Conservation (phyloP, 2,329 filamentous ascomycete species). For the Talaromyces sp. region DNA sequence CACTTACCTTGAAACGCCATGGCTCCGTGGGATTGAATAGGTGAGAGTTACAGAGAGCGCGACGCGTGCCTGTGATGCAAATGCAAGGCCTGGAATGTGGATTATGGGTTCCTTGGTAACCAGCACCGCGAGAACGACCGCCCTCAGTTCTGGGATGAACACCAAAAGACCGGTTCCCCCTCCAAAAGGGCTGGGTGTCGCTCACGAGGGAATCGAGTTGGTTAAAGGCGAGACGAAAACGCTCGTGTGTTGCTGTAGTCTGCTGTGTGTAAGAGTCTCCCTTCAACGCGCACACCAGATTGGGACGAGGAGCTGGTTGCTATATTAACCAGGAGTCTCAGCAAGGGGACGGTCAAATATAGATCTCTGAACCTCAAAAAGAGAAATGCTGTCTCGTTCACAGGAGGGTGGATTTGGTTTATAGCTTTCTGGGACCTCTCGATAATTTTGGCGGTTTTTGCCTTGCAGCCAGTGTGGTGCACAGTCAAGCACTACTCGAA, state of each 20-base stretch:
- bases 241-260: constrained; percentile 19
- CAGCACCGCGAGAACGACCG: constrained; percentile 30
- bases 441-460: constrained; percentile 6
- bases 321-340: constrained; percentile 21
- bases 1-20: constrained; percentile 43
- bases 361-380: constrained; percentile 12
- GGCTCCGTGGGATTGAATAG: constrained; percentile 30
- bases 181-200: constrained; percentile 18
- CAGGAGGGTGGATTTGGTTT: constrained; percentile 24
- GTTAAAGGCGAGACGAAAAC: constrained; percentile 15
- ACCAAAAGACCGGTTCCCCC: constrained; percentile 11
- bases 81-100: constrained; percentile 46
- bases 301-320: constrained; percentile 18
- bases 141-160: constrained; percentile 21
- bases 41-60: constrained; percentile 28
- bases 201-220: constrained; percentile 20
- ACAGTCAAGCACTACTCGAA: constrained; percentile 18
- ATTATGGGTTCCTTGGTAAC: constrained; percentile 41
- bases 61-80: constrained; percentile 38
- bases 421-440: constrained; percentile 21
- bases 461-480: constrained; percentile 22
- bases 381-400: constrained; percentile 16
- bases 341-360: constrained; percentile 23
- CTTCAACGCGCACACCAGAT: constrained; percentile 23
- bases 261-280: constrained; percentile 19